Percentiles rank a stretch among this genome's conserved stretches.
Conservation (phyloP, 2,329 filamentous ascomycete genomes). For the Botrytis sinoallii region DNA sequence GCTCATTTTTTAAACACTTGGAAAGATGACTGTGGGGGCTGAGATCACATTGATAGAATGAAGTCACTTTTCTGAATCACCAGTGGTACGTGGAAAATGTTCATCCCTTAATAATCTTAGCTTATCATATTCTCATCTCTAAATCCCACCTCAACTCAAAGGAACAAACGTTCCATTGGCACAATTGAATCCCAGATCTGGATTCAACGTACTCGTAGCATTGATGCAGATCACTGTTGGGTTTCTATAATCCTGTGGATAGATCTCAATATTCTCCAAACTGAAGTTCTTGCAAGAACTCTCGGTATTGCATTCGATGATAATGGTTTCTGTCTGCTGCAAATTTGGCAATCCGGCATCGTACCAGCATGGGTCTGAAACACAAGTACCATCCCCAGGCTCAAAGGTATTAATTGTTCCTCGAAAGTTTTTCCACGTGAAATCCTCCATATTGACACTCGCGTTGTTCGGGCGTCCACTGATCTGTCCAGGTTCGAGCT, state of each 20-base stretch:
- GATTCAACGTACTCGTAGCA: constrained; percentile 38
- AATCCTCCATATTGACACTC: constrained; percentile 43
- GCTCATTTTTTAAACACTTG: not conserved
- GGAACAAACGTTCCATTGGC: constrained; percentile 37
- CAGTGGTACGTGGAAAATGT: not conserved
- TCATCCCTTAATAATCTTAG: not conserved
- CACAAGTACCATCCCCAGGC: constrained; percentile 45
- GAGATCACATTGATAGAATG: not conserved
- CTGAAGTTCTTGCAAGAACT: constrained; percentile 41
- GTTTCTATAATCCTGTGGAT: constrained; percentile 35
- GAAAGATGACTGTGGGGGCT: not conserved
- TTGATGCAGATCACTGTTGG: constrained; percentile 41
- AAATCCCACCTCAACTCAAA: not conserved
- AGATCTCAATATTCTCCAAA: constrained; percentile 38
- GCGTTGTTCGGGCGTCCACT: constrained; percentile 40
- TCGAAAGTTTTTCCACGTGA: constrained; percentile 43
- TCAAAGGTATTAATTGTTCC: constrained; percentile 43
- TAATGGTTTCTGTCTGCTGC: constrained; percentile 42
- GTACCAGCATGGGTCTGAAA: constrained; percentile 45
- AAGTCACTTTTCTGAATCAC: not conserved
- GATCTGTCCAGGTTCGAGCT: constrained; percentile 31
- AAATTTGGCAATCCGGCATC: constrained; percentile 40
- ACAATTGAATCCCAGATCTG: constrained; percentile 39
- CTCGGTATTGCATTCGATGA: constrained; percentile 44
- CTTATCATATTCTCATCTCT: not conserved